Conservation (phyloP, 2,329 filamentous ascomycete species). For the Chrysosporium queenslandicum region DNA sequence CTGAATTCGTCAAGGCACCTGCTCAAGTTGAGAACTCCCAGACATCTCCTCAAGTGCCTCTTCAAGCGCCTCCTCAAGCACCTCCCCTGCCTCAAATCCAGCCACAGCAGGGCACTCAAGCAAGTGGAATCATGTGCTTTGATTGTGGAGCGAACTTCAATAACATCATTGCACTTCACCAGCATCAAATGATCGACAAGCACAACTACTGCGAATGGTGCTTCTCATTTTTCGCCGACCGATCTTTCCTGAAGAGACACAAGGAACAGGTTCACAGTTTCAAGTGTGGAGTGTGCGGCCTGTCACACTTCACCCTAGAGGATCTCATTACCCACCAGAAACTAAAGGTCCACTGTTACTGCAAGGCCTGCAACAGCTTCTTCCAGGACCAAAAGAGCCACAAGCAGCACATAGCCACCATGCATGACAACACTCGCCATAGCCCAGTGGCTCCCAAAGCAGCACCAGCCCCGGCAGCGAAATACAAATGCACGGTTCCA, state of each 20-base stretch:
- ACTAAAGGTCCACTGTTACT: constrained; percentile 13
- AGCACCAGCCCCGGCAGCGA: neutral
- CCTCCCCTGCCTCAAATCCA: neutral
- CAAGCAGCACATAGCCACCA: constrained; percentile 4
- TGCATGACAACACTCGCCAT: constrained; percentile 7
- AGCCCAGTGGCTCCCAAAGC: neutral
- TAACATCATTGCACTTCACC: constrained; percentile 14
- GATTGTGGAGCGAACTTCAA: constrained; percentile 12
- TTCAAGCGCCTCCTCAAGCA: neutral
- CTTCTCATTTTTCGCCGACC: constrained; percentile 15
- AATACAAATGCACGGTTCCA: constrained; percentile 3
- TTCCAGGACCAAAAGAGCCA: constrained; percentile 9
- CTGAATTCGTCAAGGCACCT: neutral
- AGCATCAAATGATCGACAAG: constrained; percentile 15
- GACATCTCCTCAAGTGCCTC: neutral
- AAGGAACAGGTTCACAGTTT: constrained; percentile 13
- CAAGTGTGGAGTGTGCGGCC: constrained; percentile 11
- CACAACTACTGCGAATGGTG: constrained; percentile 18
- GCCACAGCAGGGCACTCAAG: neutral
- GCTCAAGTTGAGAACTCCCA: neutral
- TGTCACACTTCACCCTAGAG: neutral
- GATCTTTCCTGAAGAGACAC: constrained; percentile 9
- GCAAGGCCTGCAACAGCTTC: constrained; percentile 15
- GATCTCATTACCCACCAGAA: constrained; percentile 13
- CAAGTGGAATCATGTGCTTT: constrained; percentile 13